Conservation (phyloP, 2,329 filamentous ascomycete genomes). For the Lasiodiplodia sp. region DNA sequence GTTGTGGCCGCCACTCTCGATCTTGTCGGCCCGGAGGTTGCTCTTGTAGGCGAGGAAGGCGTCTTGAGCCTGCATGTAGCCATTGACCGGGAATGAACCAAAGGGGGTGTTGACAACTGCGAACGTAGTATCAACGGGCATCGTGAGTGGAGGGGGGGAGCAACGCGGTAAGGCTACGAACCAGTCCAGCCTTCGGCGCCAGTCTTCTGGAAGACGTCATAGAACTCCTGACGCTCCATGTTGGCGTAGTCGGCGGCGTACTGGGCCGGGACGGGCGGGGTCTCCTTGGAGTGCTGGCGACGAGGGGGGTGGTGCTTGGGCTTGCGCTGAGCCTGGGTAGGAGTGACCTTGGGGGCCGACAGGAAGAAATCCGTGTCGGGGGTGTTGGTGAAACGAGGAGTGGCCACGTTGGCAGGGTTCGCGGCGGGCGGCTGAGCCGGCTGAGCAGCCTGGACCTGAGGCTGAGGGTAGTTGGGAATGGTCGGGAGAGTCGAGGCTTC, state of each 20-base stretch:
- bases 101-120: slow-evolving; percentile 1
- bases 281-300: not conserved
- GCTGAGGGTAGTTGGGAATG: not conserved
- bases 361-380: slow-evolving; percentile 37
- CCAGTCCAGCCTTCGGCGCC: not conserved
- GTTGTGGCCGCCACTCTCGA: not conserved
- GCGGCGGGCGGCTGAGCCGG: not conserved
- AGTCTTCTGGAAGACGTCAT: not conserved
- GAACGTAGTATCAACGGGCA: slow-evolving; percentile 7
- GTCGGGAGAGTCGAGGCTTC: not conserved
- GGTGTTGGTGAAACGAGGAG: slow-evolving; percentile 32
- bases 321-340: slow-evolving; percentile 1
- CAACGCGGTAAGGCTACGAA: not conserved
- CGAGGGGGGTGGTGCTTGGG: not conserved
- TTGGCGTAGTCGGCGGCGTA: not conserved
- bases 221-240: not conserved
- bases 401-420: not conserved
- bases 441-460: slow-evolving; percentile 3
- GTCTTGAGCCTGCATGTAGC: not conserved
- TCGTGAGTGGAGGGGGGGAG: not conserved
- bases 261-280: not conserved
- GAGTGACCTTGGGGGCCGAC: slow-evolving; percentile 2
- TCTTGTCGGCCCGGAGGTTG: not conserved
- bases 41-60: not conserved
- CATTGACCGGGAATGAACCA: not conserved